Evolutionary conservation across 2,329 filamentous ascomycete species (phyloP), one percentile per base, ranked within the genome.

Genomic region (Aureobasidium pullulans): DNA sequence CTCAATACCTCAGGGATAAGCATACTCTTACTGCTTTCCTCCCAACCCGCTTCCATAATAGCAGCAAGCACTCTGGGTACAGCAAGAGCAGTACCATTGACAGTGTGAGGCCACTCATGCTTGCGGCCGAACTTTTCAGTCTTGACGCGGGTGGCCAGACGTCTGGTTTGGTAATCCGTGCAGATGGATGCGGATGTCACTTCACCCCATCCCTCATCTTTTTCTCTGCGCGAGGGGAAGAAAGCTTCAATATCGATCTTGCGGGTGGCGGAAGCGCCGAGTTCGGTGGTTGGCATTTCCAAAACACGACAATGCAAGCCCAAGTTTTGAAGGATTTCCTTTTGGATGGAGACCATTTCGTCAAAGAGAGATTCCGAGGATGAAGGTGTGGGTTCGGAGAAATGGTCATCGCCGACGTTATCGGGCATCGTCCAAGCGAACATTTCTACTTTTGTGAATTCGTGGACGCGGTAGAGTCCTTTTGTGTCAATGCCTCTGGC

Each of bases 371-470:
- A 76, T 7, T 80, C 76, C 0, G 84, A 77, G 42, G 72, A 74
- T 48, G 65, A 75, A 64, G 11, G 52, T 6, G 46, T 50, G 9
- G 60, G 60, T 5, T 63, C 62, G 43, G 63, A 67, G 50, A 71
- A 71, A 10, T 67, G 65, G 28, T 66, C 66, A 23, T 56, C 60
- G 15, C 62, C 28, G 44, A 66, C 60, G 15, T 62, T 69, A 57
- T 84, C 79, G 1, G 89, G 84, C 32, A 80, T 67, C 4, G 90
- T 88, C 94, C 94, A 99, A 0, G 88, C 91, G 71, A 99, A 97
- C 79, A 99, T 86, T 74, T 99, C 94, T 0, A 99, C 93, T 72
- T 99, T 99, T 31, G 91, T 96, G 75, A 99, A 99, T 74, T 99
- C 94, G 74, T 99, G 94, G 3, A 99, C 94, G 31, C 94, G 87